phyloP scores from a whole-genome alignment of 768 basidiomycete genomes.

The Pleurotus giganteus region DNA sequence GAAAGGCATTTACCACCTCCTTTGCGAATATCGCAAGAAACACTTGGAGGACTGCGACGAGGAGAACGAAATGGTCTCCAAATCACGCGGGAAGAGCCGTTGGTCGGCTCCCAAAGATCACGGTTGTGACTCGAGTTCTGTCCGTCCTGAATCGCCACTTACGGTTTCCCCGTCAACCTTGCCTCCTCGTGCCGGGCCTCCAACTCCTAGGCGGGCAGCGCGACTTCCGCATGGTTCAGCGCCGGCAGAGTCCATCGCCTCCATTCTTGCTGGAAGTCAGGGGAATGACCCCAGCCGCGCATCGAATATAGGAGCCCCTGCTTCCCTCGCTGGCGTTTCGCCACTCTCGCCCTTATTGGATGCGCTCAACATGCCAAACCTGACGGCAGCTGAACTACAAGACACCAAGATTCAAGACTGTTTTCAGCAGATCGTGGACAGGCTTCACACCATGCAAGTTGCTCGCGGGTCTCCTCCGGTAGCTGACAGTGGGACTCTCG shows the following conservation, averaged over 20 bases:
- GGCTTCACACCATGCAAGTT: conserved; percentile 69
- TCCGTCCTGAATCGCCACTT: conserved; percentile 13
- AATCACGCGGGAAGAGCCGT: conserved; percentile 26
- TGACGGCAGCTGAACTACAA: conserved; percentile 68
- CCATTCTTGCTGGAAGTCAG: not conserved
- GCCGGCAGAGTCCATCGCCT: conserved; percentile 1
- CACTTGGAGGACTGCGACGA: conserved; percentile 75
- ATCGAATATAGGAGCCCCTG: conserved; percentile 16
- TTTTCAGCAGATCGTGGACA: conserved; percentile 81
- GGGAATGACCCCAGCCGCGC: conserved; percentile 9
- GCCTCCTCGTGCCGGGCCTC: conserved; percentile 55
- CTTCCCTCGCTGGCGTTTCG: conserved; percentile 19
- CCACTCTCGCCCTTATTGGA: conserved; percentile 26
- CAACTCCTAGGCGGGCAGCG: conserved; percentile 60
- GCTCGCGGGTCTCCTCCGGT: not conserved
- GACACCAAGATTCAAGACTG: conserved; percentile 80
- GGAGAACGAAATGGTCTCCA: conserved; percentile 49
- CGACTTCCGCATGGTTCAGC: conserved; percentile 21
- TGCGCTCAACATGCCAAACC: conserved; percentile 33
- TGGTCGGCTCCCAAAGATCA: conserved; percentile 32
- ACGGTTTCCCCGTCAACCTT: conserved; percentile 32
- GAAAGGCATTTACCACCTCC: conserved; percentile 91
- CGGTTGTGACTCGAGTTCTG: not conserved
- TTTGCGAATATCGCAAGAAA: conserved; percentile 79
- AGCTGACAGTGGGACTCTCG: not conserved